These are phyloP conservation scores for Sequoiadendron giganteum DNA, from an alignment of 75 land plant genomes.

Conservation along the genomic window DNA sequence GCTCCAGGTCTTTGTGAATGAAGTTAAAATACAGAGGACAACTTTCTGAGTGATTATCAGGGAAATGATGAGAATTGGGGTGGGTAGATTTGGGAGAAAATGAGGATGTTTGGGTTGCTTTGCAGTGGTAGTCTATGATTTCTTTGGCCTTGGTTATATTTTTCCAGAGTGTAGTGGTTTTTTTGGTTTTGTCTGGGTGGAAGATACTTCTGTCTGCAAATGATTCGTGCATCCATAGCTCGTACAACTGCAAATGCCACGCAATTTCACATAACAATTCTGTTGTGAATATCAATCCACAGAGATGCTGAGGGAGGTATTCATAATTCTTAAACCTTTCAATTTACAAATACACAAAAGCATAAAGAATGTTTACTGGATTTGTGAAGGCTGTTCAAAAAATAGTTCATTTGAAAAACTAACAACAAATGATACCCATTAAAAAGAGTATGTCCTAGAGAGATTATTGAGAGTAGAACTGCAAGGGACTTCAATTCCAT, in stretches of 20 bases:
- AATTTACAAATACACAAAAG: too few species aligned
- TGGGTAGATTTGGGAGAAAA: neutral
- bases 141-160: neutral
- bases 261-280: neutral
- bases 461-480: too few species aligned
- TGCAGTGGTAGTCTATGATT: neutral
- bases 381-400: neutral
- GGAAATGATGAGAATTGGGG: neutral
- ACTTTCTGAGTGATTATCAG: neutral
- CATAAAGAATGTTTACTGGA: too few species aligned
- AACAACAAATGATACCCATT: neutral
- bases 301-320: too few species aligned
- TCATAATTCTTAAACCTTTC: too few species aligned
- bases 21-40: conserved; percentile 72
- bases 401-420: too few species aligned
- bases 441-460: too few species aligned
- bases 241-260: neutral
- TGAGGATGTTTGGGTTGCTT: neutral
- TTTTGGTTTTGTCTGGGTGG: neutral
- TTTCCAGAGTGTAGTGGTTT: neutral
- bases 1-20: conserved; percentile 67
- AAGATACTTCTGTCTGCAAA: neutral
- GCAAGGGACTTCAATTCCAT: too few species aligned
- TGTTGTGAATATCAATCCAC: neutral
- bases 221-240: neutral